These are phyloP conservation scores for Pilobolus umbonatus DNA, from an alignment of 192 early-diverging fungal species.

Conservation along the genomic window DNA sequence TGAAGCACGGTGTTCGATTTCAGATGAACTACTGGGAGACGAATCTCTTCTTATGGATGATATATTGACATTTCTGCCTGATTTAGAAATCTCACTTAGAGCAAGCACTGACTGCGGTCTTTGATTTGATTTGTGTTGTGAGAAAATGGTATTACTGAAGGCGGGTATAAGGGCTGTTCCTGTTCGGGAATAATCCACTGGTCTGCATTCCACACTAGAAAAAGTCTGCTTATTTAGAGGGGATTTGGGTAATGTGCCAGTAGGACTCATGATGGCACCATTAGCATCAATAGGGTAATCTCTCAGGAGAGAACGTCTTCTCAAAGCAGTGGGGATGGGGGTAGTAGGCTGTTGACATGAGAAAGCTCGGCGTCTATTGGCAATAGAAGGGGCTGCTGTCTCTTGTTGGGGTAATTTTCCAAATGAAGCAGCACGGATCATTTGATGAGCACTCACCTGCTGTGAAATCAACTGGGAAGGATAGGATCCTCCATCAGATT, in stretches of 20 bases:
- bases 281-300: not conserved
- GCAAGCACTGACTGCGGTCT: not conserved
- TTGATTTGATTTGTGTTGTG: not conserved
- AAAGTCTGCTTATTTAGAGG: constrained; percentile 3
- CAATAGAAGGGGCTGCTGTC: not conserved
- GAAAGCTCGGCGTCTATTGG: constrained; percentile 10
- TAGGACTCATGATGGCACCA: no score
- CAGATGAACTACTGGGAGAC: not conserved
- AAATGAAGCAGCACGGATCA: not conserved
- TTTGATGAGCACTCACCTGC: not conserved
- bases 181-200: not conserved
- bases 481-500: constrained; percentile 18
- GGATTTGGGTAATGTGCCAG: not conserved
- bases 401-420: not conserved
- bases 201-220: not conserved
- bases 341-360: constrained; percentile 4
- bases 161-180: constrained; percentile 3
- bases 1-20: not conserved
- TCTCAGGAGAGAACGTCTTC: constrained; percentile 1
- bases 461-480: not conserved
- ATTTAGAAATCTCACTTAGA: not conserved
- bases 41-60: not conserved
- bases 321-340: not conserved
- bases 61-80: no score
- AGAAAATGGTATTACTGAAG: constrained; percentile 1